Evolutionary conservation across 805 yeast genomes (phyloP).

Genomic region (Lachancea meyersii): DNA sequence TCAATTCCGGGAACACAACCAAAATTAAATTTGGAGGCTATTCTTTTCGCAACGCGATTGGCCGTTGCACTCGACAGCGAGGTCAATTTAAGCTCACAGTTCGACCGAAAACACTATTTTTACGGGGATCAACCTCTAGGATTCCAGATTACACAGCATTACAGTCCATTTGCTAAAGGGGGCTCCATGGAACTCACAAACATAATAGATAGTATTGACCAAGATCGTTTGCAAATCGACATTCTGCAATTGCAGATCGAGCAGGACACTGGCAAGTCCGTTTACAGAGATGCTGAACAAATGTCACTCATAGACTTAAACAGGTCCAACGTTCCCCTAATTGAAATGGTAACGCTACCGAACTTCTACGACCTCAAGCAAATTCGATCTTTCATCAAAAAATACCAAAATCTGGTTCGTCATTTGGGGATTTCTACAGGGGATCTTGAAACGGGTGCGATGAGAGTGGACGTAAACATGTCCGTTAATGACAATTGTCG

Average conservation of each 20-base stretch:
- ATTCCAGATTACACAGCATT: slow-evolving; percentile 90
- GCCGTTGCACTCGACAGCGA: slow-evolving; percentile 62
- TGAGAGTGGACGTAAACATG: slow-evolving; percentile 92
- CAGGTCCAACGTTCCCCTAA: slow-evolving; percentile 77
- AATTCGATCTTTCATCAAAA: slow-evolving; percentile 72
- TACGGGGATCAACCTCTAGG: slow-evolving; percentile 96
- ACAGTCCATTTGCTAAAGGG: slow-evolving; percentile 64
- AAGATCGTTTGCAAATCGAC: slow-evolving; percentile 42
- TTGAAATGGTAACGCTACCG: slow-evolving; percentile 89
- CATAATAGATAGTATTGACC: slow-evolving; percentile 48
- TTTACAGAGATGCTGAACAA: slow-evolving; percentile 38
- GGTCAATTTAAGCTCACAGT: slow-evolving; percentile 52
- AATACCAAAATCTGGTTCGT: slow-evolving; percentile 66
- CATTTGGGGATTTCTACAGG: slow-evolving; percentile 75
- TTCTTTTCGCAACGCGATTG: slow-evolving; percentile 63
- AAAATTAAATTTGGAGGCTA: slow-evolving; percentile 63
- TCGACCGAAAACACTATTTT: slow-evolving; percentile 93
- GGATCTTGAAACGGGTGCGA: slow-evolving; percentile 89
- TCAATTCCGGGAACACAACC: slow-evolving; percentile 95
- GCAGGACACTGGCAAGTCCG: slow-evolving; percentile 88
- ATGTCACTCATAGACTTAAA: slow-evolving; percentile 64
- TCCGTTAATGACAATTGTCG: slow-evolving; percentile 66
- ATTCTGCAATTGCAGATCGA: slow-evolving; percentile 85
- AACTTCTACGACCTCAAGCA: slow-evolving; percentile 64
- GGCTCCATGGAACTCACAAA: slow-evolving; percentile 50